A percentile compares a stretch with the other conserved stretches of the same genome.
These are phyloP conservation scores for slime mould (Dictyostelium discoideum) DNA, from an alignment of 78 protist species.

Conservation along the genomic window DNA sequence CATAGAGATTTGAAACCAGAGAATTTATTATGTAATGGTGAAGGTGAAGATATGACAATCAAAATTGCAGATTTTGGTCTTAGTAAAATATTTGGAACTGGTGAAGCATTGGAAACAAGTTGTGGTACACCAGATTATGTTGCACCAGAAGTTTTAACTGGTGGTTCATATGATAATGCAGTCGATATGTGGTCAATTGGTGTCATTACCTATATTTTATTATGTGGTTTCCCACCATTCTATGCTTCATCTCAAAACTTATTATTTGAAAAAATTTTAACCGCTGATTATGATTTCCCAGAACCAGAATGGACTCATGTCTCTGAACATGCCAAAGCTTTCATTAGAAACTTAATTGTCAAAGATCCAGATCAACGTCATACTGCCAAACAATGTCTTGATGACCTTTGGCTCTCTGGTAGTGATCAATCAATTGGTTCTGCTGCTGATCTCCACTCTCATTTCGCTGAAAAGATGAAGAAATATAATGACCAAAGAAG, in stretches of 20 bases:
- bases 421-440: conserved; percentile 21
- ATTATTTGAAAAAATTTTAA: conserved; percentile 81
- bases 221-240: conserved; percentile 90
- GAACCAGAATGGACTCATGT: conserved; percentile 86
- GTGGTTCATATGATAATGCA: conserved; percentile 77
- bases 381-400: conserved; percentile 78
- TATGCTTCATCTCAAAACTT: conserved; percentile 76
- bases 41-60: conserved; percentile 74
- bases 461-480: conserved; percentile 82
- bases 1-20: conserved; percentile 88
- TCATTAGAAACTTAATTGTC: conserved; percentile 80
- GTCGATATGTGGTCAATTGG: conserved; percentile 89
- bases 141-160: conserved; percentile 87
- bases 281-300: conserved; percentile 87
- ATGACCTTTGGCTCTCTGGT: conserved; percentile 80
- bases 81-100: conserved; percentile 80
- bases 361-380: conserved; percentile 80
- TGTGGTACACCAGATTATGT: conserved; percentile 89
- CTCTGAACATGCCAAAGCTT: conserved; percentile 71
- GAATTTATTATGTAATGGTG: conserved; percentile 80
- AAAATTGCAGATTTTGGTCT: conserved; percentile 89
- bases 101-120: conserved; percentile 81
- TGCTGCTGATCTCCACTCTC: conserved; percentile 53
- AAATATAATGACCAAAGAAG: conserved; percentile 81
- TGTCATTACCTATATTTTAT: conserved; percentile 85